phyloP scores from a whole-genome alignment of 345 rosid genomes.

The Acer campestre region DNA sequence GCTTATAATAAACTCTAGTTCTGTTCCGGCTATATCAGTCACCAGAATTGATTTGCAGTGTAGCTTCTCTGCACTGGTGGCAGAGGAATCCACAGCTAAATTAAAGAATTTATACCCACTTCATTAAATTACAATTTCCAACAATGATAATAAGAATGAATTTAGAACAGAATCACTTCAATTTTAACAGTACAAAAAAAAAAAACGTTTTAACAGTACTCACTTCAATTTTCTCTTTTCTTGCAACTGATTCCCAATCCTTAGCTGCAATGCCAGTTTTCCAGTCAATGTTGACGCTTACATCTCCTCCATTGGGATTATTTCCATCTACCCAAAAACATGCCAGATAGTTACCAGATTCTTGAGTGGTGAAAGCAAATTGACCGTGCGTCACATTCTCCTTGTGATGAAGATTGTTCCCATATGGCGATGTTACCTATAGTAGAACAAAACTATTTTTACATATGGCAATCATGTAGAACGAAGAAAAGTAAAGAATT shows the following conservation, averaged over 20 bases:
- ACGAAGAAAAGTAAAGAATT: too few species aligned
- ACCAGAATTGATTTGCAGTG: too few species aligned
- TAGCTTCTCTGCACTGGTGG: too few species aligned
- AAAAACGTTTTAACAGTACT: slow-evolving; percentile 20
- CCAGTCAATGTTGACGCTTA: slow-evolving; percentile 79
- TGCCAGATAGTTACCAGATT: slow-evolving; percentile 76
- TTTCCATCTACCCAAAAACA: slow-evolving; percentile 63
- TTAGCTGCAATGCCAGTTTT: slow-evolving; percentile 85
- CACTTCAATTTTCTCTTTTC: slow-evolving; percentile 85
- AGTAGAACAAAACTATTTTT: slow-evolving; percentile 7
- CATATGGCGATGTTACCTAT: slow-evolving; percentile 84
- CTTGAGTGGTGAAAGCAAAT: slow-evolving; percentile 87
- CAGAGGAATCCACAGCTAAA: background rate
- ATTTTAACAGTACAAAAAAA: too few species aligned
- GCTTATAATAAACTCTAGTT: too few species aligned
- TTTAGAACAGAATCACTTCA: background rate
- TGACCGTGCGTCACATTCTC: slow-evolving; percentile 82
- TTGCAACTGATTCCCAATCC: slow-evolving; percentile 94
- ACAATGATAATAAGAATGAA: too few species aligned
- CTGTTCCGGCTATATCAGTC: too few species aligned
- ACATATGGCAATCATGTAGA: background rate
- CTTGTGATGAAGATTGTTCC: slow-evolving; percentile 54
- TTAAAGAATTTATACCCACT: background rate
- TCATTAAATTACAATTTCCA: background rate
- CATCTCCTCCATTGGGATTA: slow-evolving; percentile 39